Evolutionary conservation across 768 basidiomycete species (phyloP).

Genomic region (Gloeopeniophorella convolvens): DNA sequence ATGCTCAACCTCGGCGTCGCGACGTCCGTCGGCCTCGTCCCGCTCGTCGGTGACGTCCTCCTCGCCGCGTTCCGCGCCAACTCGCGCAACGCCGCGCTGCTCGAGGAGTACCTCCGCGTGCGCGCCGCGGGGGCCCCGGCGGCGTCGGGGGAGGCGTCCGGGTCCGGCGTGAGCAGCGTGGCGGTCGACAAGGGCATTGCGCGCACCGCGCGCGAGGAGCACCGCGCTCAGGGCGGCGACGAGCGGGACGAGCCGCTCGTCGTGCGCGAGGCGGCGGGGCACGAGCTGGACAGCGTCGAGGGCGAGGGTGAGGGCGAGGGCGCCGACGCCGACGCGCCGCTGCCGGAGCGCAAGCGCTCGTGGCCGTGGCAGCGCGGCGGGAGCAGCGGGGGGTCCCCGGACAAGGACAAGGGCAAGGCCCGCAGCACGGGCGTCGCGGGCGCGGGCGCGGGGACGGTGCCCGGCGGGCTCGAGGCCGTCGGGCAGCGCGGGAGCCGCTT

Average conservation of each 20-base stretch:
- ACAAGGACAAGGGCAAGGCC: background rate
- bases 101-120: slow-evolving; percentile 79
- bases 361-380: background rate
- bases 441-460: background rate
- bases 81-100: slow-evolving; percentile 76
- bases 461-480: background rate
- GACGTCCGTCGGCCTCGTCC: slow-evolving; percentile 58
- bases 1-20: slow-evolving; percentile 67
- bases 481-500: slow-evolving; percentile 17
- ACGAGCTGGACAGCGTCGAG: too few relatives aligned
- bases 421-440: too few relatives aligned
- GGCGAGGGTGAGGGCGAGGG: too few relatives aligned
- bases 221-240: too few relatives aligned
- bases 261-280: background rate
- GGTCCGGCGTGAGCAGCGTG: background rate
- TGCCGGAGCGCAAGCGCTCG: background rate
- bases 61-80: slow-evolving; percentile 83
- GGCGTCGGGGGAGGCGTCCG: background rate
- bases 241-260: background rate
- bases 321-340: background rate
- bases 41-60: slow-evolving; percentile 67
- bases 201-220: background rate
- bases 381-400: background rate
- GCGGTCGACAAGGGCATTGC: background rate
- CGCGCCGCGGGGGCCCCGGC: slow-evolving; percentile 38